Percentiles rank a stretch among this genome's conserved stretches.
phyloP scores from a whole-genome alignment of 1,284 basidiomycete genomes.

The Farysia itapuensis region DNA sequence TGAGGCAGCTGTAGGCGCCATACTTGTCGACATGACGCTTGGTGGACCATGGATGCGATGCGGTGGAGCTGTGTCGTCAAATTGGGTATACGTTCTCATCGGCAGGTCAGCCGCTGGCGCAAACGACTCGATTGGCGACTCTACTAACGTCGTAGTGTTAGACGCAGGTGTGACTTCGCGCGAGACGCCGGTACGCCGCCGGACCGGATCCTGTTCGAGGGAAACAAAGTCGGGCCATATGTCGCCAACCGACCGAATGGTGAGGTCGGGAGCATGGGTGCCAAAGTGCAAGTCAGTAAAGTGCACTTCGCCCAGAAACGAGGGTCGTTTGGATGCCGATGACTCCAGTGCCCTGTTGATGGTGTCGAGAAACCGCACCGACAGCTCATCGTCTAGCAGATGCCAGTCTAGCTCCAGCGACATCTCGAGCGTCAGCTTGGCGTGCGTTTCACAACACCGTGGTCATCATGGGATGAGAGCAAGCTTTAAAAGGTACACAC shows the following conservation, averaged over 20 bases:
- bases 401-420: constrained; percentile 66
- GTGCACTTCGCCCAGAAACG: constrained; percentile 87
- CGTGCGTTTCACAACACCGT: too few species aligned
- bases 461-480: too few species aligned
- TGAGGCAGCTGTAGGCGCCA: constrained; percentile 7
- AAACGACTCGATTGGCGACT: constrained; percentile 7
- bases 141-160: constrained; percentile 19
- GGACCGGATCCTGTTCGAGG: constrained; percentile 19
- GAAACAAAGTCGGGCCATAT: constrained; percentile 81
- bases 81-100: constrained; percentile 33
- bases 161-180: constrained; percentile 23
- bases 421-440: too few species aligned
- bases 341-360: constrained; percentile 75
- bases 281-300: constrained; percentile 87
- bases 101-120: constrained; percentile 7
- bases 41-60: constrained; percentile 28
- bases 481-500: too few species aligned
- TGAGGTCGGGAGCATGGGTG: constrained; percentile 75
- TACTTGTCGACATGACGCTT: constrained; percentile 22
- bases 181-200: constrained; percentile 8
- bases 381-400: constrained; percentile 69
- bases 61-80: constrained; percentile 24
- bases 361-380: constrained; percentile 71
- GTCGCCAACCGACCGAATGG: constrained; percentile 87
- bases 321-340: constrained; percentile 71